Conservation (phyloP, 495 filamentous ascomycete genomes). For the Tuber borchii region DNA sequence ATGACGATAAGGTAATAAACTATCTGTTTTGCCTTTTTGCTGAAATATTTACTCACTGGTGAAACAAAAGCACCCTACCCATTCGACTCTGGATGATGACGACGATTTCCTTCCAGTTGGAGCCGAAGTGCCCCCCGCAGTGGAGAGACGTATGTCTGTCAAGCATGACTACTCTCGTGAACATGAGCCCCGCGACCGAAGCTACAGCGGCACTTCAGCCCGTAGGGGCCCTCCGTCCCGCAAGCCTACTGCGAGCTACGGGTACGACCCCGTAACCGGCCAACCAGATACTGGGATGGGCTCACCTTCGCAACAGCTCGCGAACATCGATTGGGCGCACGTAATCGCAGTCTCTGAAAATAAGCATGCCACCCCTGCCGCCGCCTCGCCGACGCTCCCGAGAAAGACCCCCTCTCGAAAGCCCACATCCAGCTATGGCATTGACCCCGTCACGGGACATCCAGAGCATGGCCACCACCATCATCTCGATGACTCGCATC, state of each 20-base stretch:
- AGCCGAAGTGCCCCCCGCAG: slow-evolving; percentile 31
- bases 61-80: slow-evolving; percentile 25
- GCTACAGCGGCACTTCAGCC: slow-evolving; percentile 19
- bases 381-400: slow-evolving; percentile 19
- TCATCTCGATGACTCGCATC: slow-evolving; percentile 5
- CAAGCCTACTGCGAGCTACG: slow-evolving; percentile 45
- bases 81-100: slow-evolving; percentile 31
- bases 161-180: slow-evolving; percentile 29
- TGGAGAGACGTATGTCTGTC: slow-evolving; percentile 36
- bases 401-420: slow-evolving; percentile 49
- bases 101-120: slow-evolving; percentile 34
- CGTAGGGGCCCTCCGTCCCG: slow-evolving; percentile 43
- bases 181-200: slow-evolving; percentile 16
- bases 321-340: slow-evolving; percentile 29
- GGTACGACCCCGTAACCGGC: slow-evolving; percentile 41
- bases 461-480: slow-evolving; percentile 31
- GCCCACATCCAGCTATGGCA: slow-evolving; percentile 43
- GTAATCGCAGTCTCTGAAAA: slow-evolving; percentile 31
- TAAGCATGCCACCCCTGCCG: slow-evolving; percentile 5
- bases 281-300: slow-evolving; percentile 24
- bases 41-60: slow-evolving; percentile 3
- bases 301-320: slow-evolving; percentile 7
- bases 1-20: slow-evolving; percentile 27
- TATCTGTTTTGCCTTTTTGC: slow-evolving; percentile 6
- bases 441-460: slow-evolving; percentile 42